Conservation (phyloP, 2,329 filamentous ascomycete genomes). For the Mollisiaceae sp. region DNA sequence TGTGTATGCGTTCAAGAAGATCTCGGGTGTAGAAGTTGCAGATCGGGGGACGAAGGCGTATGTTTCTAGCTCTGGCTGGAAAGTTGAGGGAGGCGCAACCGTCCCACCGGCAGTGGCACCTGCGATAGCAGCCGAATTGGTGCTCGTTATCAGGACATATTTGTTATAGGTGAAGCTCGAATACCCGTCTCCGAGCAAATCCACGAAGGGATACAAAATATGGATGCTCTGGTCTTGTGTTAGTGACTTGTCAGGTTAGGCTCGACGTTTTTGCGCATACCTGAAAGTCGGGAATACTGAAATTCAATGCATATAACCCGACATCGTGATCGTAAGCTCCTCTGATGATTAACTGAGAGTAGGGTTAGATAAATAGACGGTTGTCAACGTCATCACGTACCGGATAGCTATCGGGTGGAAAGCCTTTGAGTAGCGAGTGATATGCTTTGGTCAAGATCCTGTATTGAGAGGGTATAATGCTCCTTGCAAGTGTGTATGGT, state of each 20-base stretch:
- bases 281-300: constrained; percentile 23
- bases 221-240: constrained; percentile 49
- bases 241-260: not conserved
- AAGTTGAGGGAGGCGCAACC: constrained; percentile 15
- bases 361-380: not conserved
- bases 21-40: constrained; percentile 1
- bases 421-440: constrained; percentile 51
- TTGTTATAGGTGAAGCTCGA: constrained; percentile 57
- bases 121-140: not conserved
- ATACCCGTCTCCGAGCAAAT: constrained; percentile 54
- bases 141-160: constrained; percentile 17
- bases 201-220: constrained; percentile 61
- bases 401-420: constrained; percentile 58
- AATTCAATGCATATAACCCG: constrained; percentile 19
- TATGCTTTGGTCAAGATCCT: constrained; percentile 56
- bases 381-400: constrained; percentile 39
- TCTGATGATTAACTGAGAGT: constrained; percentile 28
- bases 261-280: not conserved
- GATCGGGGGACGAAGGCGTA: constrained; percentile 18
- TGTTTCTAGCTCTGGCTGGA: constrained; percentile 20
- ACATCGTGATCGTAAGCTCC: constrained; percentile 32
- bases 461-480: constrained; percentile 54
- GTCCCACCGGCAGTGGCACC: constrained; percentile 18
- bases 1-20: constrained; percentile 21
- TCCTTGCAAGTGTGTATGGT: constrained; percentile 50